A percentile compares a stretch with the other conserved stretches of the same genome.
These are phyloP conservation scores for Ogataea trehaloabstinens DNA, from an alignment of 805 yeast genomes.

Conservation along the genomic window DNA sequence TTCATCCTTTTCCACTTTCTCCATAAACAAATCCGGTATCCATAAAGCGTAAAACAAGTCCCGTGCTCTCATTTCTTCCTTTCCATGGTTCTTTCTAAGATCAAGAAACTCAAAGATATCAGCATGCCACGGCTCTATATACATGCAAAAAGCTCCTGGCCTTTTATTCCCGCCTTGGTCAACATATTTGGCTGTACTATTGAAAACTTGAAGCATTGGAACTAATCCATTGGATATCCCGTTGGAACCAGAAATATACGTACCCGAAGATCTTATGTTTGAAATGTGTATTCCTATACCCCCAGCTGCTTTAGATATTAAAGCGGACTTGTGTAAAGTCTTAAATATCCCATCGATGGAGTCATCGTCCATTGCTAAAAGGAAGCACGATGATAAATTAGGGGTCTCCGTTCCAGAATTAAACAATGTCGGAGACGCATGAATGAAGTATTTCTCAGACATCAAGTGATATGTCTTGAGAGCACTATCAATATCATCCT, in stretches of 20 bases:
- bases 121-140: constrained; percentile 96
- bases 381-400: constrained; percentile 87
- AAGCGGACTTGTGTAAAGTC: constrained; percentile 82
- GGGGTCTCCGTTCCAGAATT: constrained; percentile 89
- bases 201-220: constrained; percentile 95
- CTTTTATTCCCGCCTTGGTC: constrained; percentile 98
- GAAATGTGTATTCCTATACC: constrained; percentile 91
- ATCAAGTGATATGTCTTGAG: constrained; percentile 82
- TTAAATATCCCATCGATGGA: constrained; percentile 94
- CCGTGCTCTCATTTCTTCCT: constrained; percentile 90
- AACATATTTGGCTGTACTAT: constrained; percentile 94
- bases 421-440: constrained; percentile 93
- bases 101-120: constrained; percentile 87
- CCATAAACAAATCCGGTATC: constrained; percentile 94
- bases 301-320: constrained; percentile 92
- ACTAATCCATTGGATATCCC: constrained; percentile 91
- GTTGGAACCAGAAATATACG: constrained; percentile 87
- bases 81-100: constrained; percentile 89
- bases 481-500: constrained; percentile 58
- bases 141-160: constrained; percentile 95
- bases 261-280: constrained; percentile 82
- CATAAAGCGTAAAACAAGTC: constrained; percentile 91
- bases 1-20: constrained; percentile 72
- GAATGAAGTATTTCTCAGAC: constrained; percentile 86
- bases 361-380: constrained; percentile 88